Evolutionary conservation across 805 yeast genomes (phyloP).

Genomic region (Lipomyces japonicus): DNA sequence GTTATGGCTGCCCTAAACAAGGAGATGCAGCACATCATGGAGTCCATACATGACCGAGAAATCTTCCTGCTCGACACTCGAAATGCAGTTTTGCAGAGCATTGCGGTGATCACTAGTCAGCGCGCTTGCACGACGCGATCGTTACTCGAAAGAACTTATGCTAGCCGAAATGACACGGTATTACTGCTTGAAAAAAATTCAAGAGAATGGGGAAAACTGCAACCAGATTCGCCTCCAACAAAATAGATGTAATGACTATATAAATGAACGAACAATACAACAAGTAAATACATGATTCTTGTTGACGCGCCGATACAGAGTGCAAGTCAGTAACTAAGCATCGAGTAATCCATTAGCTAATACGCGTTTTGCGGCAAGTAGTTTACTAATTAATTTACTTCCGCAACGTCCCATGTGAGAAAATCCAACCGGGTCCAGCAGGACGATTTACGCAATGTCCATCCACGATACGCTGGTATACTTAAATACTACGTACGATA

Average conservation of each 20-base stretch:
- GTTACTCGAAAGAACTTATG: slow-evolving; percentile 19
- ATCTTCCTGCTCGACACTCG: slow-evolving; percentile 19
- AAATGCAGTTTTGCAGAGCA: slow-evolving; percentile 27
- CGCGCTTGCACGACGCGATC: slow-evolving; percentile 25
- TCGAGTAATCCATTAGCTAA: too few relatives aligned
- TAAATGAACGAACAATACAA: too few relatives aligned
- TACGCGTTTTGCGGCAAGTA: too few relatives aligned
- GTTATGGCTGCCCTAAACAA: slow-evolving; percentile 1
- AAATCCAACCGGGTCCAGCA: too few relatives aligned
- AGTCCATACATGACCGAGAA: slow-evolving; percentile 3
- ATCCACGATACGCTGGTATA: slow-evolving; percentile 25
- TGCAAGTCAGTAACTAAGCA: too few relatives aligned
- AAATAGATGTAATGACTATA: too few relatives aligned
- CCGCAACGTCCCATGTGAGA: too few relatives aligned
- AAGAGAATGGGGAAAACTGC: not conserved
- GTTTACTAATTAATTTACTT: too few relatives aligned
- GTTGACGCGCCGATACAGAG: too few relatives aligned
- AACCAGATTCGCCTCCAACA: too few relatives aligned
- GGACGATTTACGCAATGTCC: slow-evolving; percentile 11
- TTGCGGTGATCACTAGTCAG: slow-evolving; percentile 27
- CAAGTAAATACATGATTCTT: too few relatives aligned
- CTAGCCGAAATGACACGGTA: slow-evolving; percentile 7
- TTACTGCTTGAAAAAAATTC: not conserved
- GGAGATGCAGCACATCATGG: slow-evolving; percentile 3
- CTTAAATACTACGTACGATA: slow-evolving; percentile 25